Evolutionary conservation across 108 stramenopile genomes (phyloP).

Genomic region (Stephanodiscus minutulus): DNA sequence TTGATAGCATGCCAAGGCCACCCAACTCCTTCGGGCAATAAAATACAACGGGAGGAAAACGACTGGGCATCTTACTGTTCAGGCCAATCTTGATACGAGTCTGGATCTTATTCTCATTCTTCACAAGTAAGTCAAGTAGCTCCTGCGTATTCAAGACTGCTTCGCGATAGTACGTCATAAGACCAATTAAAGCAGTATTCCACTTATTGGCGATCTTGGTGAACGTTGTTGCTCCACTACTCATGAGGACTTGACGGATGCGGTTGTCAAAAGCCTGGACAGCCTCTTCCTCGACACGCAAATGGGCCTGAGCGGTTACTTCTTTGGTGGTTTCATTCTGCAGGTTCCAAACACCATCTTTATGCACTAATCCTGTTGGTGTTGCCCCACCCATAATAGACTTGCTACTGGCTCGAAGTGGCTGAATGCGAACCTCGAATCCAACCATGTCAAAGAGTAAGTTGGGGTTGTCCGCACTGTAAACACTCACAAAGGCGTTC

Average conservation of each 20-base stretch:
- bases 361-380: conserved; percentile 68
- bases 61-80: conserved; percentile 99
- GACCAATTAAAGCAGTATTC: conserved; percentile 95
- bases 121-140: conserved; percentile 95
- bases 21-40: conserved; percentile 98
- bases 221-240: conserved; percentile 97
- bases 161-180: conserved; percentile 99
- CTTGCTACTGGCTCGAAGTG: conserved; percentile 79
- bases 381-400: conserved; percentile 53
- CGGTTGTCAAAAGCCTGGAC: conserved; percentile 97
- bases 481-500: conserved; percentile 96
- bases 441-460: conserved; percentile 98
- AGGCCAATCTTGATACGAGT: conserved; percentile 99
- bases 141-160: conserved; percentile 99
- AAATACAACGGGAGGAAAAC: conserved; percentile 91
- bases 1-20: conserved; percentile 98
- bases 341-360: conserved; percentile 99
- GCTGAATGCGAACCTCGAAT: conserved; percentile 97
- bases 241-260: conserved; percentile 98
- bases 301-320: conserved; percentile 97
- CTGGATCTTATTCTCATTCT: conserved; percentile 99
- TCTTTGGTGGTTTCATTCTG: conserved; percentile 99
- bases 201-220: conserved; percentile 99
- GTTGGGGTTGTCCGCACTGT: conserved; percentile 99
- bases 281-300: conserved; percentile 93